These are phyloP conservation scores for Staphylotrichum longicolle DNA, from an alignment of 495 filamentous ascomycete species.

Conservation along the genomic window DNA sequence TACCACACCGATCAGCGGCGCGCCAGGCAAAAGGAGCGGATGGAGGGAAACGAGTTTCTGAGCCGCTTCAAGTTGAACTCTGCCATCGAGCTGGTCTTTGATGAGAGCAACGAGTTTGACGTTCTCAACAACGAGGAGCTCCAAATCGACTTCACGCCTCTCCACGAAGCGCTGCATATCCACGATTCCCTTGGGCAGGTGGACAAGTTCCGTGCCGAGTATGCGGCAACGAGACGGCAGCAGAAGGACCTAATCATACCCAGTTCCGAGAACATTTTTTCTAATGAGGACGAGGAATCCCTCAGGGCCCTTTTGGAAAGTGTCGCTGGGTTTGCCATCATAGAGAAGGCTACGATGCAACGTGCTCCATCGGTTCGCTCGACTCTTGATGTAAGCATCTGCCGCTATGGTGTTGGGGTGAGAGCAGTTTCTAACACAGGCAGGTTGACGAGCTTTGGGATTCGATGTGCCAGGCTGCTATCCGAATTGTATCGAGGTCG, in stretches of 20 bases:
- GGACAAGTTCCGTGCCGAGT: conserved; percentile 85
- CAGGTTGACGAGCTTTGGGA: conserved; percentile 97
- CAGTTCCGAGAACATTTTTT: conserved; percentile 65
- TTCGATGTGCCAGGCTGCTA: conserved; percentile 88
- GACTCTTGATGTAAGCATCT: conserved; percentile 67
- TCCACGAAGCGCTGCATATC: conserved; percentile 95
- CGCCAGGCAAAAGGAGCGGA: conserved; percentile 74
- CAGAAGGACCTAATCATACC: conserved; percentile 91
- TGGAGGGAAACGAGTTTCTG: conserved; percentile 66
- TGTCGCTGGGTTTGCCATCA: conserved; percentile 94
- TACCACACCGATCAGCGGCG: conserved; percentile 91
- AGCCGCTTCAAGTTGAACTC: conserved; percentile 89
- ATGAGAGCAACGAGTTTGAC: conserved; percentile 94
- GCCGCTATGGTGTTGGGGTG: not conserved
- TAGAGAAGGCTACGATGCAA: conserved; percentile 90
- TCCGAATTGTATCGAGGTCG: conserved; percentile 73
- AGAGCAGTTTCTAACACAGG: conserved; percentile 26
- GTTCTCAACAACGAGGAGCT: conserved; percentile 90
- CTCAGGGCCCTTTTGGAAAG: conserved; percentile 85
- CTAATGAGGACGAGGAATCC: conserved; percentile 64
- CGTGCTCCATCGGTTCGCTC: conserved; percentile 78
- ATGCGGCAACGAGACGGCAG: conserved; percentile 80
- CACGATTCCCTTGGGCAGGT: conserved; percentile 91
- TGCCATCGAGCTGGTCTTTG: conserved; percentile 89
- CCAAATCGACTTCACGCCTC: conserved; percentile 87